Evolutionary conservation across 164 flowering plant species (phyloP).

Genomic region (Dillenia suffruticosa): DNA sequence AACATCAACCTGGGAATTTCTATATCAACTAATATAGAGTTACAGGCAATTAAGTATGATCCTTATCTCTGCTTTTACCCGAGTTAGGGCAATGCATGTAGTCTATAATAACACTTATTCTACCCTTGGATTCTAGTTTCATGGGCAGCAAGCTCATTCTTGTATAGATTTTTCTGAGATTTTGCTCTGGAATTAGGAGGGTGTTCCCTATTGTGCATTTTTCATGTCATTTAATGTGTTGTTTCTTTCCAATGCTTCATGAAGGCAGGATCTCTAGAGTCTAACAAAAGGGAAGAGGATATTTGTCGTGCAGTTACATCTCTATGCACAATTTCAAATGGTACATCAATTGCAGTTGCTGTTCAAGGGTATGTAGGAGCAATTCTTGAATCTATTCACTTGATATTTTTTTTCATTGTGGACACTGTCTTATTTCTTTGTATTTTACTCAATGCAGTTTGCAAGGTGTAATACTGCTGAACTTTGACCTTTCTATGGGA

Average conservation of each 20-base stretch:
- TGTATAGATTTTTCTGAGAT: too few relatives aligned
- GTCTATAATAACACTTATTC: too few relatives aligned
- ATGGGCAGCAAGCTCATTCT: too few relatives aligned
- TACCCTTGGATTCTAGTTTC: too few relatives aligned
- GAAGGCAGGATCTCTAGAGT: slow-evolving; percentile 61
- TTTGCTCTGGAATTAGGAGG: too few relatives aligned
- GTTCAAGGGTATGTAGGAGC: slow-evolving; percentile 52
- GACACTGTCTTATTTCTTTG: too few relatives aligned
- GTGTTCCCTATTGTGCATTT: too few relatives aligned
- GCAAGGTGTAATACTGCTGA: slow-evolving; percentile 62
- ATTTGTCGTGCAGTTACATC: slow-evolving; percentile 52
- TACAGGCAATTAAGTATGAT: too few relatives aligned
- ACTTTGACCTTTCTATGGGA: slow-evolving; percentile 45
- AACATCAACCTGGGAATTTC: too few relatives aligned
- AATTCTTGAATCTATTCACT: slow-evolving; percentile 9
- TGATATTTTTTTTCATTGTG: background rate
- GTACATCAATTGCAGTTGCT: slow-evolving; percentile 68
- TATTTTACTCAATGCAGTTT: slow-evolving; percentile 37
- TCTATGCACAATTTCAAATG: slow-evolving; percentile 54
- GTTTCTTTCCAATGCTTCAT: slow-evolving; percentile 15
- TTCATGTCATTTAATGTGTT: slow-evolving; percentile 2
- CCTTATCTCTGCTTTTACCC: too few relatives aligned
- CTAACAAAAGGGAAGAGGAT: slow-evolving; percentile 37
- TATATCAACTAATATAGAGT: too few relatives aligned
- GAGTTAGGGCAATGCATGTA: too few relatives aligned